These are phyloP conservation scores for Papiliotrema terrestris DNA, from an alignment of 1,284 basidiomycete species.

Conservation along the genomic window DNA sequence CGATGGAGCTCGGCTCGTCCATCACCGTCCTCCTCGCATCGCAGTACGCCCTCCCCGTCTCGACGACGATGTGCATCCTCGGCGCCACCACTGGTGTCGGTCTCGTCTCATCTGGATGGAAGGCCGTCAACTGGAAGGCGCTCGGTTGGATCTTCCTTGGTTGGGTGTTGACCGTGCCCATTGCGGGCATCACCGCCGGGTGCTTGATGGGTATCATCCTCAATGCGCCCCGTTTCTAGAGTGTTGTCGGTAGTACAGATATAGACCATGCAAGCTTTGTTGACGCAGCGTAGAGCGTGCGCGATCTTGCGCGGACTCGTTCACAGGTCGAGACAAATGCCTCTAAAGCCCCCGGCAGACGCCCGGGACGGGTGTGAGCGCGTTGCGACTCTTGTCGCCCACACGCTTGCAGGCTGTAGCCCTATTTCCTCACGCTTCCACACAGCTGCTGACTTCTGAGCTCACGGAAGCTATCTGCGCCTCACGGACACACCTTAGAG, in stretches of 20 bases:
- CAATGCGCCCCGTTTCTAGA: constrained; percentile 43
- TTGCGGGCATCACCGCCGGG: constrained; percentile 47
- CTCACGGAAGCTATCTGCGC: too few species aligned
- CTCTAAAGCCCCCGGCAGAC: too few species aligned
- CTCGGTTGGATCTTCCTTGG: constrained; percentile 44
- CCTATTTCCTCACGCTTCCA: too few species aligned
- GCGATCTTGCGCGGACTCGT: too few species aligned
- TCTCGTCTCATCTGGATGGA: constrained; percentile 24
- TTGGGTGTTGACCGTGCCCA: constrained; percentile 50
- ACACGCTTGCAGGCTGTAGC: too few species aligned
- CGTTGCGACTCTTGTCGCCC: too few species aligned
- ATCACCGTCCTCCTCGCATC: constrained; percentile 53
- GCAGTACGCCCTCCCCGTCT: constrained; percentile 47
- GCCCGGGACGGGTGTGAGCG: too few species aligned
- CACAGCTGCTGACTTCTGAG: too few species aligned
- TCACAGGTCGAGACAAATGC: too few species aligned
- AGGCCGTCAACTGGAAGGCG: constrained; percentile 27
- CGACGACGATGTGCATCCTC: constrained; percentile 47
- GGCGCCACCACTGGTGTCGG: constrained; percentile 45
- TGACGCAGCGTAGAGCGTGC: too few species aligned
- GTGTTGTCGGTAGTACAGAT: background rate
- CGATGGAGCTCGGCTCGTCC: constrained; percentile 53
- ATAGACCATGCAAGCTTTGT: too few species aligned
- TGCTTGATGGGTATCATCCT: constrained; percentile 48
- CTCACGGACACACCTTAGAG: too few species aligned